phyloP scores from a whole-genome alignment of 176 grass and related monocot species.

The Bonia amplexicaulis region DNA sequence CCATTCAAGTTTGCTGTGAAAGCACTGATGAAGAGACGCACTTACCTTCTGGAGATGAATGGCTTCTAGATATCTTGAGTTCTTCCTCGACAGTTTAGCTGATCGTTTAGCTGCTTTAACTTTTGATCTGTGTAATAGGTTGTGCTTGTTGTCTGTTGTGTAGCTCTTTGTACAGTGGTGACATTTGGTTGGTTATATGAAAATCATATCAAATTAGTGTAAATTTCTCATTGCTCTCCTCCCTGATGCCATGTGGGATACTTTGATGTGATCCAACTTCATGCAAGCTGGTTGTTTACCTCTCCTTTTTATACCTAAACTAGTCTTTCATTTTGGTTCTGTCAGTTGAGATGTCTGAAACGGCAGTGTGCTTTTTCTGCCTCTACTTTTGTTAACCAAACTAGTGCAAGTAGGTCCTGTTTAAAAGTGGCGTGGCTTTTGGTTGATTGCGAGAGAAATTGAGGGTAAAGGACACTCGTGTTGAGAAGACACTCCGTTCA shows the following conservation, averaged over 20 bases:
- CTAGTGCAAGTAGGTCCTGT: not conserved
- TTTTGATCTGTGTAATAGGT: constrained; percentile 32
- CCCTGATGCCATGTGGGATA: not conserved
- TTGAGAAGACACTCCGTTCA: too few species aligned
- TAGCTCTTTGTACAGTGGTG: constrained; percentile 46
- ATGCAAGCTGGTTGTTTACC: not conserved
- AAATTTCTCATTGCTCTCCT: not conserved
- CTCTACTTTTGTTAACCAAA: not conserved
- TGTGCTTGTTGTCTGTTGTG: constrained; percentile 25
- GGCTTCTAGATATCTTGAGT: constrained; percentile 54
- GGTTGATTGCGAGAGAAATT: too few species aligned
- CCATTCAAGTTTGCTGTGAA: constrained; percentile 65
- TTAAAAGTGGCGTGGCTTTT: too few species aligned
- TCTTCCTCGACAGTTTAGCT: not conserved
- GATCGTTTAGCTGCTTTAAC: constrained; percentile 17
- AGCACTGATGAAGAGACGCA: constrained; percentile 75
- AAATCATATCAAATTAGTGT: constrained; percentile 29
- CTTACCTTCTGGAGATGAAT: constrained; percentile 93
- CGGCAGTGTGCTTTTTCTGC: not conserved
- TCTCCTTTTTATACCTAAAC: not conserved
- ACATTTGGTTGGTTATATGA: constrained; percentile 42
- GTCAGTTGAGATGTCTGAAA: not conserved
- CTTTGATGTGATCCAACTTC: not conserved
- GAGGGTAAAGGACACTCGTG: rapidly evolving
- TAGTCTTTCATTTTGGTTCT: not conserved